Percentiles rank a stretch among this genome's conserved stretches.
phyloP scores from a whole-genome alignment of 345 rosid genomes.

The Erysimum cheiranthoides region DNA sequence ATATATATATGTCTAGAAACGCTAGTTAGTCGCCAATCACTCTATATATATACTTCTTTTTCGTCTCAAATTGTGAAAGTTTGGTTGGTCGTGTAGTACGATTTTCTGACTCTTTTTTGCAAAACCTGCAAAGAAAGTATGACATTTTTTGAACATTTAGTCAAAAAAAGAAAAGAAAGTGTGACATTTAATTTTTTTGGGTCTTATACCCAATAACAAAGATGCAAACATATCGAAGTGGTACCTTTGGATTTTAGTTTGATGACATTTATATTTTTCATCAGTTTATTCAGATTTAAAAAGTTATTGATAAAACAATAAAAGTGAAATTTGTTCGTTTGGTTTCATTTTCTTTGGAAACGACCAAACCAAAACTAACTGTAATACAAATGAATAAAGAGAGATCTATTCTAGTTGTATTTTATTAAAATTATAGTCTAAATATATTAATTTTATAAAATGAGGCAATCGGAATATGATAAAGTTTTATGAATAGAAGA shows the following conservation, averaged over 20 bases:
- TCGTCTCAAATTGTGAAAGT: constrained; percentile 11
- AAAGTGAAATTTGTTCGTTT: background rate
- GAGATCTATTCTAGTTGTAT: background rate
- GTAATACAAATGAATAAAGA: background rate
- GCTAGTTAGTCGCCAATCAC: constrained; percentile 18
- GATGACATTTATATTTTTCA: background rate
- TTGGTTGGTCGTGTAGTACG: background rate
- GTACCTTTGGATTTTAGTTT: constrained; percentile 2
- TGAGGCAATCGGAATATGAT: too few species aligned
- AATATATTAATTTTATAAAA: too few species aligned
- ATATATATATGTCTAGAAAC: too few species aligned
- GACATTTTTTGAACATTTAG: background rate
- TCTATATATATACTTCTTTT: background rate
- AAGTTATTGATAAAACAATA: background rate
- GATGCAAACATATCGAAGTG: constrained; percentile 19
- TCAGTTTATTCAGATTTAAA: background rate
- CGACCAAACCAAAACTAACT: constrained; percentile 4
- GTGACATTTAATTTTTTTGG: background rate
- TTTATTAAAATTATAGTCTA: too few species aligned
- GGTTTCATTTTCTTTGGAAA: constrained; percentile 2
- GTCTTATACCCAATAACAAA: background rate
- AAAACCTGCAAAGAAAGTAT: background rate
- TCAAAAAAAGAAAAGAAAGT: too few species aligned
- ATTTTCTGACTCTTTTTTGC: background rate
- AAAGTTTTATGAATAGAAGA: too few species aligned